Percentiles rank a stretch among this genome's conserved stretches.
phyloP scores from a whole-genome alignment of 2,329 filamentous ascomycete species.

The Cercospora brassicicola region DNA sequence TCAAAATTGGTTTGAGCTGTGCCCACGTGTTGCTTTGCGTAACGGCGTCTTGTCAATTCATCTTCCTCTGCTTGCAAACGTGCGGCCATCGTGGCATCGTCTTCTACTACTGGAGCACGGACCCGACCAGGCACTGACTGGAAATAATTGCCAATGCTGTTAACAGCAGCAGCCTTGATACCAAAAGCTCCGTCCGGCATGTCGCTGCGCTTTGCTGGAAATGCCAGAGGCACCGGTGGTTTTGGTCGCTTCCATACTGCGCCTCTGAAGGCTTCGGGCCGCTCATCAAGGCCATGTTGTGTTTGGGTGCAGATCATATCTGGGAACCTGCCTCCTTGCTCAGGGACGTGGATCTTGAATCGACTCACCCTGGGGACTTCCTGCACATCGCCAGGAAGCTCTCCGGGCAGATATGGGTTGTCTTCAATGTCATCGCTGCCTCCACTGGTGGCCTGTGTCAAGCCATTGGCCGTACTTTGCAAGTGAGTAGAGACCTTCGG shows the following conservation, averaged over 20 bases:
- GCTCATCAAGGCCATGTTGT: slow-evolving; percentile 42
- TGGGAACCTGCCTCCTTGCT: slow-evolving; percentile 42
- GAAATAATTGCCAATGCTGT: slow-evolving; percentile 25
- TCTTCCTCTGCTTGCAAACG: slow-evolving; percentile 38
- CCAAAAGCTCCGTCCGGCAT: slow-evolving; percentile 2
- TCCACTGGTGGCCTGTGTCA: slow-evolving; percentile 15
- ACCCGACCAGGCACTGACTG: slow-evolving; percentile 13
- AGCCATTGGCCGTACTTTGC: slow-evolving; percentile 2
- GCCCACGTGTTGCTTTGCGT: slow-evolving; percentile 8
- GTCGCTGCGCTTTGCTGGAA: slow-evolving; percentile 3
- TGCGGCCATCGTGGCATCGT: slow-evolving; percentile 33
- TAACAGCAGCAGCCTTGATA: background rate
- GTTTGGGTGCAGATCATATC: slow-evolving; percentile 49
- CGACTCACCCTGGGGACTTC: slow-evolving; percentile 39
- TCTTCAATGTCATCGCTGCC: slow-evolving; percentile 22
- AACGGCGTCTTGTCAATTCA: slow-evolving; percentile 6
- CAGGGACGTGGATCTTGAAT: slow-evolving; percentile 48
- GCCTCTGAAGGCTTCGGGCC: slow-evolving; percentile 48
- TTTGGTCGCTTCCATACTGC: slow-evolving; percentile 50
- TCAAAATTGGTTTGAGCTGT: slow-evolving; percentile 14
- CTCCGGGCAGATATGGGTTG: slow-evolving; percentile 33
- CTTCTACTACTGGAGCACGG: slow-evolving; percentile 17
- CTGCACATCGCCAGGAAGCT: slow-evolving; percentile 24
- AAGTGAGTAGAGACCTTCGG: slow-evolving; percentile 17
- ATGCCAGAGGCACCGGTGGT: slow-evolving; percentile 5